Percentiles rank a stretch among this genome's conserved stretches.
Evolutionary conservation across 768 basidiomycete genomes (phyloP).

Genomic region (Strobilomyces dryophilus): DNA sequence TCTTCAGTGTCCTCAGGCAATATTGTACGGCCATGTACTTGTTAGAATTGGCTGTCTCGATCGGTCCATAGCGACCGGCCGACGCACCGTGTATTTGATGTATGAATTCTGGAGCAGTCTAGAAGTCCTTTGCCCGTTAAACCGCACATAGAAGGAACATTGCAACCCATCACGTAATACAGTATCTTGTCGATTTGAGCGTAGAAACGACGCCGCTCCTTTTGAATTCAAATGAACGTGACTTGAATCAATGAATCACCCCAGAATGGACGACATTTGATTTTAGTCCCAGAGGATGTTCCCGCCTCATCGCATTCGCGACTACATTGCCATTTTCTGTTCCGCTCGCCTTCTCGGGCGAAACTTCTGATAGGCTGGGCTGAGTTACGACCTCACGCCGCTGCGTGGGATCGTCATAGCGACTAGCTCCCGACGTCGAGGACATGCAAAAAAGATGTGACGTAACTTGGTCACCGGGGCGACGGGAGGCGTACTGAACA

Average conservation of each 20-base stretch:
- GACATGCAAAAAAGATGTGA: background rate
- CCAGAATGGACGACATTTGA: no score
- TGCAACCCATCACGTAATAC: background rate
- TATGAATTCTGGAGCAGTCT: conserved; percentile 3
- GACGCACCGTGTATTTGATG: background rate
- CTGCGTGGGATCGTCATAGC: background rate
- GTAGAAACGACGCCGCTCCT: background rate
- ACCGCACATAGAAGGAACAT: background rate
- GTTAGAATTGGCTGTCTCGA: conserved; percentile 10
- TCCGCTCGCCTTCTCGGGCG: background rate
- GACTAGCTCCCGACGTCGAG: background rate
- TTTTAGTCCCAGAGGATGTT: no score
- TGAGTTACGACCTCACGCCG: background rate
- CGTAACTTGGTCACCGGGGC: no score
- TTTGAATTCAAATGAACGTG: background rate
- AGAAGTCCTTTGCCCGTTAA: background rate
- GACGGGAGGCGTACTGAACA: no score
- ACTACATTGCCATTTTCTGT: no score
- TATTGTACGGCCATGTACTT: conserved; percentile 11
- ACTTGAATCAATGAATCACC: no score
- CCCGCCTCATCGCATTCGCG: no score
- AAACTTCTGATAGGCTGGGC: background rate
- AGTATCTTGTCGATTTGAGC: background rate
- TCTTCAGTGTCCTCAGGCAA: conserved; percentile 4
- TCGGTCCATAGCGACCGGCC: conserved; percentile 1